Evolutionary conservation across 208 protist genomes (phyloP), one percentile per base, ranked within the genome.

Genomic region (Tritrichomonas foetus): DNA sequence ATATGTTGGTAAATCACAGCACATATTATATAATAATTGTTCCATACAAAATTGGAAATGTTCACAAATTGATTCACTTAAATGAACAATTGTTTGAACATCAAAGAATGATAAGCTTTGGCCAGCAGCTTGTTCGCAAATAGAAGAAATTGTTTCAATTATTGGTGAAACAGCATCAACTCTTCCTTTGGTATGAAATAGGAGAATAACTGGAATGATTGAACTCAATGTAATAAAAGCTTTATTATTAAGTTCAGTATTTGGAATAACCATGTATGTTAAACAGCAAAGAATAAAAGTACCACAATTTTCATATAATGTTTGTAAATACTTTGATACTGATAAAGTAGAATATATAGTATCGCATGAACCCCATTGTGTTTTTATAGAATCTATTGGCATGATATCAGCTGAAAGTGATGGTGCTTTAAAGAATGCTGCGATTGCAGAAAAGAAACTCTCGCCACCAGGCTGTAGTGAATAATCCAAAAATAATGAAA

Each of bases 261-360:
- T 44, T 2, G 78, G 78, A 39, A 44, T 57, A 3, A 20, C 27
- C 41, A 89, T 53, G 27, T 89, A 61, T 53, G 33, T 0, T 39
- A 89, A 39, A 36, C 41, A 89, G 0, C 11, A 25, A 1, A 89
- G 16, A 39, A 89, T 89, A 1, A 89, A 53, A 39, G 47, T 57
- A 13, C 78, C 78, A 44, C 78, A 57, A n/a, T 89, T 89, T 50
- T 89, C 78, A 47, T 89, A 89, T n/a, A 89, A 53, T n/a, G 41
- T 27, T 57, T 89, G 41, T 14, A 89, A 39, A 57, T 89, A 89
- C 57, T 89, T 89, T 2, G 64, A n/a, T 5, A 89, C 3, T n/a
- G 47, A 61, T 33, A 33, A 57, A 0, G 3, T 27, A 0, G 33
- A 39, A 13, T 89, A 8, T 41, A 57, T 89, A 22, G 13, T 16